Conservation (phyloP, 805 yeast species). For the Metschnikowia similis region DNA sequence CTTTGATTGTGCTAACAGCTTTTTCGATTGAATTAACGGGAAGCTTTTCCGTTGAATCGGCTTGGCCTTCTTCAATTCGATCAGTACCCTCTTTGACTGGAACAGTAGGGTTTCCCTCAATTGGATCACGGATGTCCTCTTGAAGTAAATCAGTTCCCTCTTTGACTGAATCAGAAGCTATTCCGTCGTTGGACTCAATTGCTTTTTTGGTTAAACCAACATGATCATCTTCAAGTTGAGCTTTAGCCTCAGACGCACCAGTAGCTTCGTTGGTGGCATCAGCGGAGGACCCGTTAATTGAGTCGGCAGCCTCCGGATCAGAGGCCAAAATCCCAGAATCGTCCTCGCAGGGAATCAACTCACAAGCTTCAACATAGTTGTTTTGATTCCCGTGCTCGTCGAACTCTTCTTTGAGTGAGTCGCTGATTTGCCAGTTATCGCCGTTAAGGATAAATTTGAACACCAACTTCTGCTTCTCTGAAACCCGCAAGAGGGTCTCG, state of each 20-base stretch:
- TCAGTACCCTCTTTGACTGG: too few relatives aligned
- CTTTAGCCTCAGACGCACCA: background rate
- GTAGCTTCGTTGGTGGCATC: too few relatives aligned
- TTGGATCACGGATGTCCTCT: background rate
- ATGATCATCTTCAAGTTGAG: background rate
- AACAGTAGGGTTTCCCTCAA: background rate
- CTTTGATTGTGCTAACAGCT: background rate
- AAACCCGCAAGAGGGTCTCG: slow-evolving; percentile 20
- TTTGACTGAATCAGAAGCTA: too few relatives aligned
- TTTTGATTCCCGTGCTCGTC: slow-evolving; percentile 36
- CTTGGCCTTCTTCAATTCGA: background rate
- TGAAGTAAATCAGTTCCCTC: too few relatives aligned
- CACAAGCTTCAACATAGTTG: slow-evolving; percentile 28
- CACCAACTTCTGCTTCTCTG: slow-evolving; percentile 22
- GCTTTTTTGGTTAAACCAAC: background rate
- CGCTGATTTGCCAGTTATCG: slow-evolving; percentile 27
- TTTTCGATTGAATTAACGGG: background rate
- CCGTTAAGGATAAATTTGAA: slow-evolving; percentile 39
- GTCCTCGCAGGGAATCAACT: slow-evolving; percentile 14
- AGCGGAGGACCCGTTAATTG: too few relatives aligned
- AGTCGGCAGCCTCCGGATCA: too few relatives aligned
- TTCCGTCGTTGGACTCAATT: background rate
- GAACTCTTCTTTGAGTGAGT: slow-evolving; percentile 20
- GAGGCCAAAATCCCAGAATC: background rate
- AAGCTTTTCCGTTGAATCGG: too few relatives aligned